phyloP scores from a whole-genome alignment of 805 yeast species.

The Lachancea cidri region DNA sequence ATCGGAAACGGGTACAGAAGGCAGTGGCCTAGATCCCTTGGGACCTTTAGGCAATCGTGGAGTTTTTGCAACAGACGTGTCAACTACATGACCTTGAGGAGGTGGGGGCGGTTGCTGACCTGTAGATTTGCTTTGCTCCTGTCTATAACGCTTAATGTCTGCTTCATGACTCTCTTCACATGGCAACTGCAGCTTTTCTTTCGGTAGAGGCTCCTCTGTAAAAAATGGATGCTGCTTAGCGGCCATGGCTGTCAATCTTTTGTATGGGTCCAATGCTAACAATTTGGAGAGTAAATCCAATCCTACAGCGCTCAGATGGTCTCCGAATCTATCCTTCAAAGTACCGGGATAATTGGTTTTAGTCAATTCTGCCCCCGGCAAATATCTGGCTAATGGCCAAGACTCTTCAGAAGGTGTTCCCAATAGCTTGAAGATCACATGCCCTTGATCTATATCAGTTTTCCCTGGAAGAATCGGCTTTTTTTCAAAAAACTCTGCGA shows the following conservation, averaged over 20 bases:
- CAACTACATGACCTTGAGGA: constrained; percentile 29
- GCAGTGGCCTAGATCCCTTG: constrained; percentile 2
- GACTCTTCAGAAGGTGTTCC: constrained; percentile 67
- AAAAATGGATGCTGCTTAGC: constrained; percentile 74
- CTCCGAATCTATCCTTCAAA: constrained; percentile 45
- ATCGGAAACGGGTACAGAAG: neutral
- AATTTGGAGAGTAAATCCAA: constrained; percentile 55
- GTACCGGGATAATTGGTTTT: constrained; percentile 34
- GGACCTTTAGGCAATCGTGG: constrained; percentile 9
- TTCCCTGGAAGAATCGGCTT: constrained; percentile 83
- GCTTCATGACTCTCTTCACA: constrained; percentile 89
- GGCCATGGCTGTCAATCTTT: constrained; percentile 71
- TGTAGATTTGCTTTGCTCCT: constrained; percentile 34
- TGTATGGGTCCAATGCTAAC: constrained; percentile 63
- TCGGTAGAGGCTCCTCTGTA: constrained; percentile 60
- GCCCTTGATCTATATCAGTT: constrained; percentile 84
- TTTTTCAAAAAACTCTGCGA: constrained; percentile 81
- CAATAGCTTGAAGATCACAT: constrained; percentile 67
- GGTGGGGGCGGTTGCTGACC: constrained; percentile 33
- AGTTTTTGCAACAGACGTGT: constrained; percentile 3
- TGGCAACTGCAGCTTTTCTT: constrained; percentile 49
- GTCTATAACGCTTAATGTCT: constrained; percentile 57
- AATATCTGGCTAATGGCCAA: constrained; percentile 56
- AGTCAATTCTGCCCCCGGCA: constrained; percentile 47
- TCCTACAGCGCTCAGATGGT: constrained; percentile 38